A percentile compares a stretch with the other conserved stretches of the same genome.
Conservation (phyloP, 495 filamentous ascomycete genomes). For the Zalerion maritima region DNA sequence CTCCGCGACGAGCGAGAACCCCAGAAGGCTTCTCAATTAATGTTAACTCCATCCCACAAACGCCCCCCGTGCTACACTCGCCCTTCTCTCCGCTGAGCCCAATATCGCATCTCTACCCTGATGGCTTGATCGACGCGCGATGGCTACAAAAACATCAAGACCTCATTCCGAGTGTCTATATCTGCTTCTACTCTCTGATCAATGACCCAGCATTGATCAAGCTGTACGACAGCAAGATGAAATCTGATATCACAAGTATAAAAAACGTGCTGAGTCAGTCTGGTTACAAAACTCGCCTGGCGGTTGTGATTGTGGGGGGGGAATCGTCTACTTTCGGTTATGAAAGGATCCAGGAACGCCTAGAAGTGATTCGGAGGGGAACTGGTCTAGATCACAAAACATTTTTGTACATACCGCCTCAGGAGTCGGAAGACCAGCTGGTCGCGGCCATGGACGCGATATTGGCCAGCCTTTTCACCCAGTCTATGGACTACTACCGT, state of each 20-base stretch:
- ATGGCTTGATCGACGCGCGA: conserved; percentile 64
- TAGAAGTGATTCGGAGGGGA: conserved; percentile 57
- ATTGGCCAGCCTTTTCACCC: conserved; percentile 48
- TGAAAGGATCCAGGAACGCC: conserved; percentile 48
- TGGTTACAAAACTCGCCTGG: conserved; percentile 56
- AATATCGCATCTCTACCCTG: conserved; percentile 64
- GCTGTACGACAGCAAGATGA: conserved; percentile 70
- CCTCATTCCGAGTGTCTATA: conserved; percentile 60
- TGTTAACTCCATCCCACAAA: conserved; percentile 25
- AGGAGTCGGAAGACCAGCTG: conserved; percentile 38
- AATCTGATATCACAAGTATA: conserved; percentile 68
- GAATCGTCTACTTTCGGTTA: conserved; percentile 43
- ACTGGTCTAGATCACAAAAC: conserved; percentile 68
- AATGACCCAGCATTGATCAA: conserved; percentile 56
- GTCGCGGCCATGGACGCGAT: conserved; percentile 44
- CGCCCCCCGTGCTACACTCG: conserved; percentile 53
- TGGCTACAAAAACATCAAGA: conserved; percentile 82
- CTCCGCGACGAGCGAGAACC: conserved; percentile 33
- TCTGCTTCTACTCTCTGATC: conserved; percentile 58
- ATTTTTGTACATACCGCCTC: conserved; percentile 44
- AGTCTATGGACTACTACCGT: conserved; percentile 70
- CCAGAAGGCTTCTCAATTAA: conserved; percentile 32
- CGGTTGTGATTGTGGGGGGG: conserved; percentile 67
- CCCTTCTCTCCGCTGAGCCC: conserved; percentile 78
- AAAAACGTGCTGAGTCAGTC: conserved; percentile 50